Conservation (phyloP, 352 stramenopile species). For the Phytophthora colocasiae region DNA sequence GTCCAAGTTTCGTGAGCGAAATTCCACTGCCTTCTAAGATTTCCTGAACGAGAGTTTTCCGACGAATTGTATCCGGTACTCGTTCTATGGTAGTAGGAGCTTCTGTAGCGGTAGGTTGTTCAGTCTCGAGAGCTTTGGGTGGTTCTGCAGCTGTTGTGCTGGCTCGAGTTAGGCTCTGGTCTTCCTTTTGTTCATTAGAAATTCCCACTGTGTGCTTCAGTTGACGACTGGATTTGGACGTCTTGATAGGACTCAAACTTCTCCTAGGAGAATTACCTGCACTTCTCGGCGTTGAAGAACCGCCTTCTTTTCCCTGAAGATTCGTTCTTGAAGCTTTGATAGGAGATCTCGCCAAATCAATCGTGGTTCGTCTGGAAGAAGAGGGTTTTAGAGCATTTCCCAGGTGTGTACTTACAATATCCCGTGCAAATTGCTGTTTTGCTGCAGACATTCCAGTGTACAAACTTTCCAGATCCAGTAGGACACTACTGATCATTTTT, state of each 20-base stretch:
- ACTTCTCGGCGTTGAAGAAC: conserved; percentile 11
- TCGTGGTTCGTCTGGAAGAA: conserved; percentile 1
- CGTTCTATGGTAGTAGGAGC: neutral
- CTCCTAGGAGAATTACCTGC: conserved; percentile 19
- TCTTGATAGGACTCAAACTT: neutral
- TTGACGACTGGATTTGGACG: conserved; percentile 18
- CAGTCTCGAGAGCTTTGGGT: neutral
- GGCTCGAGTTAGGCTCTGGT: conserved; percentile 2
- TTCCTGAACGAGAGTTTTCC: conserved; percentile 32
- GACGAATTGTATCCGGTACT: conserved; percentile 1
- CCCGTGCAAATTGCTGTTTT: conserved; percentile 44
- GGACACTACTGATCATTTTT: conserved; percentile 38
- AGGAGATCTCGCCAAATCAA: neutral
- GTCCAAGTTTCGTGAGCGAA: conserved; percentile 13
- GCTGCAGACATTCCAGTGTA: conserved; percentile 43
- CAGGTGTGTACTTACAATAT: conserved; percentile 35
- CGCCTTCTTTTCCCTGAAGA: conserved; percentile 9
- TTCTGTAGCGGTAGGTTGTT: neutral
- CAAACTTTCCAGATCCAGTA: conserved; percentile 61
- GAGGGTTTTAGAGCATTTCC: conserved; percentile 8
- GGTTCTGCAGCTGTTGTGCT: neutral
- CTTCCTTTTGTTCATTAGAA: neutral
- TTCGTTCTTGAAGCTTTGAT: neutral
- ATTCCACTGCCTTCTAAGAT: conserved; percentile 19
- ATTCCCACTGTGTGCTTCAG: conserved; percentile 16